Base-by-base conservation (phyloP, 768 basidiomycete genomes). In the Podaxis pistillaris region DNA sequence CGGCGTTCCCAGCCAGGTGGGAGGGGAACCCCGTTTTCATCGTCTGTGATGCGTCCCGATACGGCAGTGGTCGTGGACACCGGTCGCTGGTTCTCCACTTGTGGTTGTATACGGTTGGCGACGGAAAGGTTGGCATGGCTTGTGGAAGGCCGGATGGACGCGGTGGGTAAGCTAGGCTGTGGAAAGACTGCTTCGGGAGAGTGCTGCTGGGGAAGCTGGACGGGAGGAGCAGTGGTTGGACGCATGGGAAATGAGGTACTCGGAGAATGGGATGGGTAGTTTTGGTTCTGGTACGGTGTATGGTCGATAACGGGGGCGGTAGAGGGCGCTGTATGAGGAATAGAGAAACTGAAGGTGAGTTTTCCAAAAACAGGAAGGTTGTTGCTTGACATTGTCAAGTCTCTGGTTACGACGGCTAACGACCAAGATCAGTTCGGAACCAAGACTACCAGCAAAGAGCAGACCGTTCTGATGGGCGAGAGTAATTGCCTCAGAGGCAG, bases 1-100 rank as follows among this genome's bases (percentile, higher is more conserved):
- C 94, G 86, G 63, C 91, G 83, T 71, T 96, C 94, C 92, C 92
- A 96, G 4, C 92, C 91, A 24, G 78, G 72, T 0, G 93, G 93
- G 37, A 96, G 78, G 19, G 86, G 82, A 15, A 81, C 80, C 19
- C 85, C 83, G 52, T 83, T 79, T 66, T 90, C 88, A 58, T 89
- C 85, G 65, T 83, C 79, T 15, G 74, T 58, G 64, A 80, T 67
- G 12, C 80, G 79, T 44, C 65, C 64, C n/a, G 60, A 47, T 22
- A 46, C 28, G 26, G 69, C 51, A 49, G 70, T 36, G 40, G 69
- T 58, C 5, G 63, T 59, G 36, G 69, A 64, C 13, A 64, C 30
- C 5, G 65, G 66, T 15, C 68, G 67, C n/a, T 68, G 65, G 54
- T 58, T 65, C 26, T 69, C 65, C 66, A 69, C 67, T 41, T 68